Conservation (phyloP, 331 rosid species). For the Acacia pycnantha region DNA sequence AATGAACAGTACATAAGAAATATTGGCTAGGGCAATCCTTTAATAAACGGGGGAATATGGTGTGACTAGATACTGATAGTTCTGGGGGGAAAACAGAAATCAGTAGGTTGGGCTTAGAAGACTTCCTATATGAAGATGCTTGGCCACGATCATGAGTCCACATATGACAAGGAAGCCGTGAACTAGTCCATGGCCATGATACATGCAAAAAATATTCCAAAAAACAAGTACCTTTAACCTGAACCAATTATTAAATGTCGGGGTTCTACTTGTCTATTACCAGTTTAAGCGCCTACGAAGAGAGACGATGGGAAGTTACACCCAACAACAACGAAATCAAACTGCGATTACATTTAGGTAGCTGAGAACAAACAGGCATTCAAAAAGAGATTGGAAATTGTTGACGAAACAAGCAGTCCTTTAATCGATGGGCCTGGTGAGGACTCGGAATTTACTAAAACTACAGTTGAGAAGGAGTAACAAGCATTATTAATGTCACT, state of each 20-base stretch:
- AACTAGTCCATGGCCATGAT: neutral
- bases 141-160: neutral
- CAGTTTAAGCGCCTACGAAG: neutral
- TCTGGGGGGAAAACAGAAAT: neutral
- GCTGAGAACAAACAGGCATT: neutral
- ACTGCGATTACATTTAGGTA: neutral
- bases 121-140: neutral
- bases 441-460: neutral
- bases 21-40: neutral
- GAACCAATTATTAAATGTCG: neutral
- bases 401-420: neutral
- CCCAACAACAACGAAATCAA: neutral
- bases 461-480: neutral
- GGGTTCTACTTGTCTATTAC: neutral
- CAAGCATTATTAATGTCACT: neutral
- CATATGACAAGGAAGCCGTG: neutral
- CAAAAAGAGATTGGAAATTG: neutral
- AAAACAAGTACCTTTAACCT: neutral
- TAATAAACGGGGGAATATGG: neutral
- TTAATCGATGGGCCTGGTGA: neutral
- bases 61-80: neutral
- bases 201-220: neutral
- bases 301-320: neutral
- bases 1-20: neutral
- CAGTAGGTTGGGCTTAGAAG: neutral